Evolutionary conservation across 768 basidiomycete genomes (phyloP), one percentile per base, ranked within the genome.

Genomic region (Russula brevipes): DNA sequence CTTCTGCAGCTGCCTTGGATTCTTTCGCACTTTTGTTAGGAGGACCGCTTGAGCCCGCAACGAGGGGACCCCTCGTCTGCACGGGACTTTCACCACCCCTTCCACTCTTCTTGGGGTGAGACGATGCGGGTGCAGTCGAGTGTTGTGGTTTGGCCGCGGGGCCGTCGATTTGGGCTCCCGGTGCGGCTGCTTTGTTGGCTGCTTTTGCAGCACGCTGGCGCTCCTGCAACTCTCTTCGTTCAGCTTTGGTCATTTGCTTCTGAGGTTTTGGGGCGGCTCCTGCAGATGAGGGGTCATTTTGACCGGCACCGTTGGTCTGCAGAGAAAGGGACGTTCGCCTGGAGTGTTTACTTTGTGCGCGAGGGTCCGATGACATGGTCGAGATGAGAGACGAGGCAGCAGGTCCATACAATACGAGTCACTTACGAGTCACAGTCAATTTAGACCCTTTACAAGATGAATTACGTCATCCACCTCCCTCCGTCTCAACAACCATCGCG

Each of bases 201-300:
- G 60, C 67, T 39, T 69, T 70, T 44, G 60, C 68, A 24, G 68
- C 66, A 17, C 65, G 68, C 57, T 69, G 69, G 19, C 59, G 59
- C 56, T 68, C 67, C 58, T 70, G 69, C 11, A 70, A 17, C 35
- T 66, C 69, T 35, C 69, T 68, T 49, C 64, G 64, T 59, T 73
- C 72, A 17, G 73, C 72, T 63, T 79, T 79, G 4, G 76, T 72
- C 63, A 74, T 68, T 51, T 72, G 72, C 59, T 72, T 72, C 55
- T 72, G 70, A 10, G 67, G 55, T 16, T 71, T 70, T 12, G 7
- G 42, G 19, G 63, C 19, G 16, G 38, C 10, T 46, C 35, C 52
- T 30, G 52, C 24, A 17, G 52, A 9, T 1, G 63, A 19, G 12
- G 54, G 44, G 5, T 66, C 63, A 41, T 12, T 60, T 44, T 49